Percentiles rank a stretch among this genome's conserved stretches.
These are phyloP conservation scores for Metschnikowia shivogae DNA, from an alignment of 805 yeast species.

Conservation along the genomic window DNA sequence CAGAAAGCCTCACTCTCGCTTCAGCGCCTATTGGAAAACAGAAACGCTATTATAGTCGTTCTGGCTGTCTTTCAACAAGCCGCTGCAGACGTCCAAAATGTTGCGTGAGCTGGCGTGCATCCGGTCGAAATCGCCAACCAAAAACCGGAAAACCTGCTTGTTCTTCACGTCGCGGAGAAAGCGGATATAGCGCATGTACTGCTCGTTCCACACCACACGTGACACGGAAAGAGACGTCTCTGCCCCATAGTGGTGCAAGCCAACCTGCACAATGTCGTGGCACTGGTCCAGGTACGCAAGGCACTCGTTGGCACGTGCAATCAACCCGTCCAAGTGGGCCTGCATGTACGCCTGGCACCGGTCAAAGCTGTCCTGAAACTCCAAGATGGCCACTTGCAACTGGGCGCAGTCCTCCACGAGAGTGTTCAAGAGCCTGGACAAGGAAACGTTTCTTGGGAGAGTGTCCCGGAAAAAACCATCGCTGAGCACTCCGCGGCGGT, in stretches of 20 bases:
- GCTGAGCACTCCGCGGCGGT: constrained; percentile 7
- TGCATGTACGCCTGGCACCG: constrained; percentile 4
- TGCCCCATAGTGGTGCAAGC: neutral
- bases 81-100: constrained; percentile 3
- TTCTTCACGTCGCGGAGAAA: constrained; percentile 7
- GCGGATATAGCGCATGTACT: constrained; percentile 5
- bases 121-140: constrained; percentile 7
- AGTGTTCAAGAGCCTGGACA: constrained; percentile 1
- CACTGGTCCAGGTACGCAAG: neutral
- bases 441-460: neutral
- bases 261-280: neutral
- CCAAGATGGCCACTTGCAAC: constrained; percentile 4
- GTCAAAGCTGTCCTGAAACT: neutral
- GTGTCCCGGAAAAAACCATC: constrained; percentile 1
- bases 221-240: neutral
- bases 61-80: constrained; percentile 6
- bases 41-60: neutral
- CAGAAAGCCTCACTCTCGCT: neutral
- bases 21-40: neutral
- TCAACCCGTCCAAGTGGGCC: neutral
- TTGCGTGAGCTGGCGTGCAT: constrained; percentile 4
- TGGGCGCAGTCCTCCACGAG: neutral
- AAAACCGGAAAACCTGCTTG: constrained; percentile 7
- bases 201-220: neutral
- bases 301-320: neutral